Evolutionary conservation across 257 asterid genomes (phyloP).

Genomic region (Solanum tarijense): DNA sequence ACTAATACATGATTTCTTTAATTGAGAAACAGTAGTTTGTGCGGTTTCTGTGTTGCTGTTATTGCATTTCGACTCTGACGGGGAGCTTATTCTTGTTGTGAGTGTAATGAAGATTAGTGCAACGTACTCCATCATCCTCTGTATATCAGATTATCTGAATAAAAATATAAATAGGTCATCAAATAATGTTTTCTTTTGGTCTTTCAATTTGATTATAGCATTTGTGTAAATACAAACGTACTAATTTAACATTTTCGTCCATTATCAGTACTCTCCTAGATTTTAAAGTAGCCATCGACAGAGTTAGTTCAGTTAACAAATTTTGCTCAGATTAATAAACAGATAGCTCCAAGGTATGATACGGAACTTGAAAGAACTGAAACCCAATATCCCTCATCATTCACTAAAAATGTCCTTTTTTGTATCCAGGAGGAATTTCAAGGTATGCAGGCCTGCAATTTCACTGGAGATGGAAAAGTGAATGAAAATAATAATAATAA

Average conservation of each 20-base stretch:
- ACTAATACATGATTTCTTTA: background rate
- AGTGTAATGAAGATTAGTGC: background rate
- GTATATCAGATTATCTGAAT: background rate
- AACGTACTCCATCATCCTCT: background rate
- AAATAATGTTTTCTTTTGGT: background rate
- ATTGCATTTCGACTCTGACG: background rate
- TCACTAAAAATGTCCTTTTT: background rate
- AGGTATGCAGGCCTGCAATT: background rate
- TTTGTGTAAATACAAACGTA: background rate
- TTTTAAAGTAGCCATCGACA: background rate
- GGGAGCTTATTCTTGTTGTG: background rate
- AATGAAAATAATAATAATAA: background rate
- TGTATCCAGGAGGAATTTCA: background rate
- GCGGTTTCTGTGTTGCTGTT: background rate
- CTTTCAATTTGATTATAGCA: background rate
- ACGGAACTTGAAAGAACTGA: background rate
- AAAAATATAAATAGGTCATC: background rate
- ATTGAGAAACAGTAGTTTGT: background rate
- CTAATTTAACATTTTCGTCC: background rate
- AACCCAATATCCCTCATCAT: background rate
- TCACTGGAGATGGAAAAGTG: background rate
- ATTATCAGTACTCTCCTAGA: background rate
- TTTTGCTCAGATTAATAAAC: background rate
- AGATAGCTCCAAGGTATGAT: background rate
- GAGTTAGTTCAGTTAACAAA: background rate